Conservation (phyloP, 2,329 filamentous ascomycete species). For the Furcasterigmium sp. region DNA sequence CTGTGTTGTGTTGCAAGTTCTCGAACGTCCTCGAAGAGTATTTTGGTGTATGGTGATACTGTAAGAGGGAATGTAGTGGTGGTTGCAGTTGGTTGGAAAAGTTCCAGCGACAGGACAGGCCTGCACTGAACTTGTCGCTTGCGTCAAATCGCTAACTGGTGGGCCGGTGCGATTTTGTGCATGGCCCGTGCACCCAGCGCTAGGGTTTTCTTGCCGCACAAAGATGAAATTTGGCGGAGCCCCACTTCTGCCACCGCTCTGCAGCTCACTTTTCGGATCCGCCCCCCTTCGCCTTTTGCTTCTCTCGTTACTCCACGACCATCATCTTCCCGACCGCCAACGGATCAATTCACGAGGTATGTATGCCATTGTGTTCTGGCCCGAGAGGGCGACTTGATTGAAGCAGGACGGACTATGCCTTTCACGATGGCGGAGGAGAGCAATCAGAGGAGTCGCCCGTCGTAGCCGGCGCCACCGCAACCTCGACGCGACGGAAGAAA, state of each 20-base stretch:
- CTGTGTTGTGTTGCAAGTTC: slow-evolving; percentile 42
- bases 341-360: slow-evolving; percentile 33
- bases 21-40: slow-evolving; percentile 64
- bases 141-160: slow-evolving; percentile 4
- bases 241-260: not conserved
- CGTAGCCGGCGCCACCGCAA: slow-evolving; percentile 1
- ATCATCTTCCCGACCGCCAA: slow-evolving; percentile 8
- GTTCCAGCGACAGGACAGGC: slow-evolving; percentile 4
- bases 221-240: slow-evolving; percentile 5
- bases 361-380: slow-evolving; percentile 22
- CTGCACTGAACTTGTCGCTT: no score
- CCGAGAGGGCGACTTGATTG: slow-evolving; percentile 18
- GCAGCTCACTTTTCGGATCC: slow-evolving; percentile 3
- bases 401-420: slow-evolving; percentile 34
- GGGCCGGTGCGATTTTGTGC: not conserved
- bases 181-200: not conserved
- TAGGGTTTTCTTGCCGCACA: slow-evolving; percentile 29
- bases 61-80: slow-evolving; percentile 12
- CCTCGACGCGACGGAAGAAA: slow-evolving; percentile 1
- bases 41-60: slow-evolving; percentile 22
- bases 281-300: not conserved
- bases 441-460: slow-evolving; percentile 44
- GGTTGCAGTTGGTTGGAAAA: slow-evolving; percentile 25
- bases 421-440: slow-evolving; percentile 53
- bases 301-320: not conserved